Percentiles rank a stretch among this genome's conserved stretches.
These are phyloP conservation scores for Calonectria pteridis DNA, from an alignment of 2,329 filamentous ascomycete genomes.

Conservation along the genomic window DNA sequence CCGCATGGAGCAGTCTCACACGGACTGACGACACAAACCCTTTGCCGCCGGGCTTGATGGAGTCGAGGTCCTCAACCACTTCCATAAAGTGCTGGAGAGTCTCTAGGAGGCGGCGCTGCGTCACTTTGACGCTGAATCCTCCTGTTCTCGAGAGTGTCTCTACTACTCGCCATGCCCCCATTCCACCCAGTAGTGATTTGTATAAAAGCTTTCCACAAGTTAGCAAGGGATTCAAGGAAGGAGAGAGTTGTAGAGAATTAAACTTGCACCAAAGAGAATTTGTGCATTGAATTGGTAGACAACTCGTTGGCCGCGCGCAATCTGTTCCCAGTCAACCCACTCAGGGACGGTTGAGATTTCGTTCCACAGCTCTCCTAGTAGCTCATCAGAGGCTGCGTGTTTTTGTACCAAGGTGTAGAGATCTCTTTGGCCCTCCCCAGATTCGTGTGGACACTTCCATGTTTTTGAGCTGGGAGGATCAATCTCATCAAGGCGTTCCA, in stretches of 20 bases:
- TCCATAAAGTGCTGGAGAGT: conserved; percentile 83
- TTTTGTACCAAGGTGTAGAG: conserved; percentile 73
- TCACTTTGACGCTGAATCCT: conserved; percentile 77
- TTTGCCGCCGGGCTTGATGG: conserved; percentile 74
- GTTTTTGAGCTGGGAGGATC: conserved; percentile 50
- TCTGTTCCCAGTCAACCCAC: conserved; percentile 85
- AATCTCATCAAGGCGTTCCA: conserved; percentile 73
- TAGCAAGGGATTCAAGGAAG: conserved; percentile 2
- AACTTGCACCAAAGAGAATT: conserved; percentile 67
- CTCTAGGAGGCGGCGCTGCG: conserved; percentile 72
- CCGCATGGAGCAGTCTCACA: conserved; percentile 74
- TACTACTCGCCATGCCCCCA: conserved; percentile 79
- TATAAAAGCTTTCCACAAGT: conserved; percentile 63
- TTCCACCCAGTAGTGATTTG: conserved; percentile 75
- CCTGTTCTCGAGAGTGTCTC: conserved; percentile 81
- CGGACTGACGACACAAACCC: conserved; percentile 73
- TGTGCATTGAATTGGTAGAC: conserved; percentile 83
- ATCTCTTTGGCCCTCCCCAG: conserved; percentile 61
- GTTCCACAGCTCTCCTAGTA: conserved; percentile 70
- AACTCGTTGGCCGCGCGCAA: conserved; percentile 79
- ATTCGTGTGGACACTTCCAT: conserved; percentile 46
- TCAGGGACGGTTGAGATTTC: conserved; percentile 75
- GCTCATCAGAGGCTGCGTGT: conserved; percentile 67
- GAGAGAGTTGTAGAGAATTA: not conserved
- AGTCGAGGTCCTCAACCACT: conserved; percentile 73